Base-by-base conservation (phyloP, 2,329 filamentous ascomycete genomes). In the Lachnellula occidentalis region DNA sequence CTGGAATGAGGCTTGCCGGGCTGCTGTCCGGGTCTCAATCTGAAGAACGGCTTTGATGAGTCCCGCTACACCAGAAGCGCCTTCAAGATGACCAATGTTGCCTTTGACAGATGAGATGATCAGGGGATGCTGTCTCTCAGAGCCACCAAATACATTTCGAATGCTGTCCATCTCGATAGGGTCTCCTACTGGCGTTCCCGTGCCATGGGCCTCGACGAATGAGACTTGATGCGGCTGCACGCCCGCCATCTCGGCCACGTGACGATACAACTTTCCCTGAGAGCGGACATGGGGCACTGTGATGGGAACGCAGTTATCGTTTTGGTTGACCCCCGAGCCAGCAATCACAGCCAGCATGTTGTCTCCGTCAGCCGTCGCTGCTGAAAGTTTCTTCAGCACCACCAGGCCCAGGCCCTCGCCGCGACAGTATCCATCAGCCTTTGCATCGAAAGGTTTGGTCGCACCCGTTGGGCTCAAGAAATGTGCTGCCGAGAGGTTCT, bases 351-450 rank as follows among this genome's bases (percentile, higher is more conserved):
- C 50, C 11, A 45, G 39, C 15, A 83, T 79, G 0, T 75, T 76
- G 63, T 86, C 81, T 19, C 79, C 78, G 59, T 81, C 78, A 14
- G 71, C 70, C 6, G 86, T 59, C 17, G 34, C 34, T 36, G 24
- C 34, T 27, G 14, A 50, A 1, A 41, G 21, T 17, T 5, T 19
- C 21, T 86, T 86, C 45, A 87, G 64, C 3, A 85, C 62, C 1
- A 87, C 67, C 14, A 80, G 73, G 0, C 75, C 80, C 22, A 80
- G 72, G 1, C 82, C 84, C 60, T 87, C 84, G 7, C 56, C 56
- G 9, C 56, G 48, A 4, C 48, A 55, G 34, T 58, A 58, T 5
- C 56, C 56, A 21, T 58, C 37, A 6, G 56, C 49, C 15, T 45
- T 41, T 7, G 15, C 34, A 43, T 56, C 49, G 48, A 55, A 58